phyloP scores from a whole-genome alignment of 2,329 filamentous ascomycete genomes.

The Sporothrix brasiliensis region DNA sequence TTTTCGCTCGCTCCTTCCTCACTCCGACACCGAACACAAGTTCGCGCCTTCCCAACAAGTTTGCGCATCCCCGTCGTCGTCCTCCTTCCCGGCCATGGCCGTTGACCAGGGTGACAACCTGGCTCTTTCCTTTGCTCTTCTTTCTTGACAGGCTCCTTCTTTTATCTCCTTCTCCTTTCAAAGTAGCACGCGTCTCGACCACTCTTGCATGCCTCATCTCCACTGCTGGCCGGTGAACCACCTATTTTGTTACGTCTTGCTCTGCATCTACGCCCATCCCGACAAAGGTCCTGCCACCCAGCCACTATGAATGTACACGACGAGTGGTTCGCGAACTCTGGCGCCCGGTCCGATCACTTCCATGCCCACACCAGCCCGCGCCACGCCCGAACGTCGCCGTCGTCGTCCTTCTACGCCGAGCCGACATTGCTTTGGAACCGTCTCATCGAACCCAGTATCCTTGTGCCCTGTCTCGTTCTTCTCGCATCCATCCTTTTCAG shows the following conservation, averaged over 20 bases:
- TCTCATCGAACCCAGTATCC: slow-evolving; percentile 43
- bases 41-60: background rate
- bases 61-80: background rate
- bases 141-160: background rate
- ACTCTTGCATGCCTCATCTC: background rate
- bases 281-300: slow-evolving; percentile 24
- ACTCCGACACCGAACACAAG: background rate
- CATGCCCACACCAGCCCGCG: slow-evolving; percentile 37
- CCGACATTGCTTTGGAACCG: slow-evolving; percentile 40
- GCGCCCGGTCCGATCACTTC: slow-evolving; percentile 39
- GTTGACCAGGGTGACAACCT: slow-evolving; percentile 20
- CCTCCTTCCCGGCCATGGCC: slow-evolving; percentile 26
- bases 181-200: background rate
- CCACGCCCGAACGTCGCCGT: slow-evolving; percentile 28
- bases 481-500: slow-evolving; percentile 44
- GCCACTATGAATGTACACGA: slow-evolving; percentile 45
- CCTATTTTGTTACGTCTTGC: slow-evolving; percentile 5
- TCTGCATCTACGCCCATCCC: slow-evolving; percentile 19
- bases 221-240: slow-evolving; percentile 18
- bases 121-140: background rate
- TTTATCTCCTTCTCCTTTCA: background rate
- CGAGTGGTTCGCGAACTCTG: slow-evolving; percentile 38
- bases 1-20: background rate
- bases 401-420: slow-evolving; percentile 34
- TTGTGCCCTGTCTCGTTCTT: slow-evolving; percentile 45